A percentile compares a stretch with the other conserved stretches of the same genome.
Conservation (phyloP, 495 filamentous ascomycete genomes). For the Lindgomyces ingoldianus region DNA sequence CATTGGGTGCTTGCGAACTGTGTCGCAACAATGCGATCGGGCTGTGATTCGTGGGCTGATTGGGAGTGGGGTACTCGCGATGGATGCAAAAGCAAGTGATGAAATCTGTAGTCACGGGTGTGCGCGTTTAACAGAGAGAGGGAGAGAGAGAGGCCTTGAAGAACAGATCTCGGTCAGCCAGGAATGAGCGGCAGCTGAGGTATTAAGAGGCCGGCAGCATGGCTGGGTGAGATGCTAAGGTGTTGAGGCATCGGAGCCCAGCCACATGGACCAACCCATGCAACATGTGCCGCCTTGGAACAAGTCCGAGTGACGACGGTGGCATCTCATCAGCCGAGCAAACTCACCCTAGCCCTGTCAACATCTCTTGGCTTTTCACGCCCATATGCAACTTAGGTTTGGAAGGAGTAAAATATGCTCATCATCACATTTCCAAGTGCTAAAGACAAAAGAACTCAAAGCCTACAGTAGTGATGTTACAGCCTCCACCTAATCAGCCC, state of each 20-base stretch:
- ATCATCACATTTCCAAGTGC: slow-evolving; percentile 19
- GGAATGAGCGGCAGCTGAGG: slow-evolving; percentile 17
- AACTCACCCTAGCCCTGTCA: neutral
- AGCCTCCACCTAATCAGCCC: slow-evolving; percentile 2
- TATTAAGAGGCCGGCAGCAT: neutral
- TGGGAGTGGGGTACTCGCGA: slow-evolving; percentile 5
- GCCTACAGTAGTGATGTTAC: slow-evolving; percentile 30
- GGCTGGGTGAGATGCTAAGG: slow-evolving; percentile 6
- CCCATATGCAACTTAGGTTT: neutral
- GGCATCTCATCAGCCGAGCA: neutral
- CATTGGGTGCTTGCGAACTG: slow-evolving; percentile 31
- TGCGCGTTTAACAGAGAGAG: neutral
- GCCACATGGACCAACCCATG: slow-evolving; percentile 10
- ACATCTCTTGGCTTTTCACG: slow-evolving; percentile 9
- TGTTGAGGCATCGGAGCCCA: slow-evolving; percentile 4
- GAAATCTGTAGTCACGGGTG: neutral
- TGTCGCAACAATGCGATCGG: slow-evolving; percentile 16
- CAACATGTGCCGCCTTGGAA: slow-evolving; percentile 25
- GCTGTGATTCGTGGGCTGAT: slow-evolving; percentile 30
- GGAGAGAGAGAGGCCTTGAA: neutral
- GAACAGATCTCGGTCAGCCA: neutral
- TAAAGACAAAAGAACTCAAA: slow-evolving; percentile 22
- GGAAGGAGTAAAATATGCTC: slow-evolving; percentile 16
- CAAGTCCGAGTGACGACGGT: slow-evolving; percentile 1
- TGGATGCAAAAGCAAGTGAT: neutral